phyloP scores from a whole-genome alignment of 345 rosid species.

The Citrus australasica region DNA sequence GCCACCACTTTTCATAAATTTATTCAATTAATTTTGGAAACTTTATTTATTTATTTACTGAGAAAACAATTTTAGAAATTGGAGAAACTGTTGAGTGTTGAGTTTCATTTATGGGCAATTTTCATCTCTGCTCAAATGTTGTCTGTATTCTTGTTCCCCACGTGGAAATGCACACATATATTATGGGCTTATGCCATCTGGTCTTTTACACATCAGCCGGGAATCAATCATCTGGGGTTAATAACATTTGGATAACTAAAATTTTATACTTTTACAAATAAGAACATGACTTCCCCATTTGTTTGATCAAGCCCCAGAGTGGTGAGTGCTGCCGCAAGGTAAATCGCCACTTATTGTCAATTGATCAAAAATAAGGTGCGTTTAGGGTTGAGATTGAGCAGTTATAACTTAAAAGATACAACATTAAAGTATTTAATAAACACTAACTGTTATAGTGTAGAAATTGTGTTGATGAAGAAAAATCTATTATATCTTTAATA shows the following conservation, averaged over 20 bases:
- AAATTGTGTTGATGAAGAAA: no score
- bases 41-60: not conserved
- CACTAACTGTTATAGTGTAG: rapidly evolving
- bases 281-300: no score
- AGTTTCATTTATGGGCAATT: not conserved
- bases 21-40: not conserved
- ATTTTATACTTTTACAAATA: no score
- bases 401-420: rapidly evolving
- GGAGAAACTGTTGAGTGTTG: not conserved
- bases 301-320: no score
- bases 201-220: no score
- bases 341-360: no score
- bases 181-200: not conserved
- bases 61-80: not conserved
- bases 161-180: constrained; percentile 5
- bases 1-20: not conserved
- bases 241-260: no score
- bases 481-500: no score
- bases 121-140: not conserved
- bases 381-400: rapidly evolving
- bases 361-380: no score
- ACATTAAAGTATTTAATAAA: no score
- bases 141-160: not conserved
- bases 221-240: no score
- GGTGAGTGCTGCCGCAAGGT: no score